Evolutionary conservation across 169 alveolate genomes (phyloP).

Genomic region (Cryptosporidium tyzzeri): DNA sequence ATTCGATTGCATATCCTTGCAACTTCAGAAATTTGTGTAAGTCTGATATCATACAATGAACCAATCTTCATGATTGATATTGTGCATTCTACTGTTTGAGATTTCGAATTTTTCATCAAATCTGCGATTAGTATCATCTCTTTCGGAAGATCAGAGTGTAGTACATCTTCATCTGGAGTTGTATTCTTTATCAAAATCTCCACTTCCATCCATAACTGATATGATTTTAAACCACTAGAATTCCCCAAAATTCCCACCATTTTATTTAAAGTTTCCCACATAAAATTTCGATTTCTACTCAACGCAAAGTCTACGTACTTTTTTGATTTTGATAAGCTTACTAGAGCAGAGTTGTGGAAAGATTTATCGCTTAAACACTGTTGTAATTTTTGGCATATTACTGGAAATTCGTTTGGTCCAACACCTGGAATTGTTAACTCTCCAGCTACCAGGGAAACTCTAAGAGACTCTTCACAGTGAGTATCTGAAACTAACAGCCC

Average conservation of each 20-base stretch:
- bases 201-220: conserved; percentile 57
- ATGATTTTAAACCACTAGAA: conserved; percentile 28
- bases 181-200: conserved; percentile 32
- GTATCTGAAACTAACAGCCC: conserved; percentile 56
- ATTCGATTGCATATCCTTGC: conserved; percentile 63
- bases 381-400: conserved; percentile 43
- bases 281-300: conserved; percentile 50
- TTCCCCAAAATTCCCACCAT: conserved; percentile 65
- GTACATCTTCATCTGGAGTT: conserved; percentile 26
- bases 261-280: conserved; percentile 69
- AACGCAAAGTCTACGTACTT: conserved; percentile 51
- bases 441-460: conserved; percentile 35
- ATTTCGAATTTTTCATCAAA: conserved; percentile 16
- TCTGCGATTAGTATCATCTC: conserved; percentile 45
- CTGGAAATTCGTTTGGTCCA: conserved; percentile 24
- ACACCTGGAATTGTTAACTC: conserved; percentile 47
- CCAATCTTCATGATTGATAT: conserved; percentile 66
- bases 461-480: conserved; percentile 46
- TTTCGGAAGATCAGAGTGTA: conserved; percentile 72
- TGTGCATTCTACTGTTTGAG: conserved; percentile 69
- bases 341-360: conserved; percentile 60
- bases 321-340: conserved; percentile 29
- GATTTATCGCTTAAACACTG: conserved; percentile 10
- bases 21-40: conserved; percentile 54
- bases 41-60: conserved; percentile 45